Evolutionary conservation across 179 eudicot species (phyloP), one percentile per base, ranked within the genome.

Genomic region (Beta lomatogona): DNA sequence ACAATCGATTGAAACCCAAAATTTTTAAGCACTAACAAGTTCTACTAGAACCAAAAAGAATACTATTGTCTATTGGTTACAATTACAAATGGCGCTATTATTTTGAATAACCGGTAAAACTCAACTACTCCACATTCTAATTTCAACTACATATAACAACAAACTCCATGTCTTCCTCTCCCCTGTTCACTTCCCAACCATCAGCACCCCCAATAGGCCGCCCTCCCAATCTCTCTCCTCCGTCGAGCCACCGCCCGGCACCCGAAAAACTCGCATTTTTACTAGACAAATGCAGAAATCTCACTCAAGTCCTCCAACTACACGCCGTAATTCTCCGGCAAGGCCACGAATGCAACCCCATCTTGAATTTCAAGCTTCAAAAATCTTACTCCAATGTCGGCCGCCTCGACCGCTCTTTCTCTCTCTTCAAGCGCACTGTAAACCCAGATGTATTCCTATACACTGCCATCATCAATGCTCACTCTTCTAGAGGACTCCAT

Each of bases 281-380:
- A 60, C 82, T 92, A 22, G 88, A 87, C 82, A 85, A 80, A 59
- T 86, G 84, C 83, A 88, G 78, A 79, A 78, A 77, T 50, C 76
- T 83, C 77, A 18, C 79, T 31, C 87, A 88, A 11, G 80, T 90
- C 9, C 86, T 57, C 75, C 97, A 91, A 88, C 79, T 91, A 83
- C 97, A 92, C 72, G 91, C 92, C 21, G 87, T 82, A 12, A 59
- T 90, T 41, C 77, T 92, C 73, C 90, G 94, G 18, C 90, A 84
- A 25, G 89, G 88, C 77, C 86, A 90, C 11, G 85, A 90, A 45
- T 79, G 68, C 83, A 86, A 90, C 81, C 85, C 90, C 45, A 77
- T 85, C 68, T 72, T 92, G 65, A 90, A 83, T 73, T 90, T 92
- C 84, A 92, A 91, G 88, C 93, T 92, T 79, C 97, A 90, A 68